phyloP scores from a whole-genome alignment of 208 protist genomes.

The Wallacemonas sp. region DNA sequence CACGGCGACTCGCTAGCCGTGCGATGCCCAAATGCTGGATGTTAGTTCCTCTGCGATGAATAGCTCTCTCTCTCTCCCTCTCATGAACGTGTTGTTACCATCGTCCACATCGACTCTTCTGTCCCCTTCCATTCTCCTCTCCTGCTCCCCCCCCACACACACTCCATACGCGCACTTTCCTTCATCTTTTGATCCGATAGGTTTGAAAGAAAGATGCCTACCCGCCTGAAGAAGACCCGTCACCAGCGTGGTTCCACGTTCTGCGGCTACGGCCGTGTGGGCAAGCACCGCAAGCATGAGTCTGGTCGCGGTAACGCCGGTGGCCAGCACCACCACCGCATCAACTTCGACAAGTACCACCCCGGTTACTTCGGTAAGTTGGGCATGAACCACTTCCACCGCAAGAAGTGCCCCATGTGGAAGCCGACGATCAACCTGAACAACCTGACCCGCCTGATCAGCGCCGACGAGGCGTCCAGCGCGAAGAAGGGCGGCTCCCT shows the following conservation, averaged over 20 bases:
- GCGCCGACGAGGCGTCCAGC: constrained; percentile 82
- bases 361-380: constrained; percentile 99
- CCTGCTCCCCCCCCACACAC: not conserved
- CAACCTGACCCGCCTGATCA: constrained; percentile 98
- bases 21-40: no score
- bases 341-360: constrained; percentile 99
- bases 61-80: no score
- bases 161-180: not conserved
- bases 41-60: no score
- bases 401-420: constrained; percentile 92
- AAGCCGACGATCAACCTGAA: constrained; percentile 99
- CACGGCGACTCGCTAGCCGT: no score
- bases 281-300: constrained; percentile 99
- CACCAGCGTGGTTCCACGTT: constrained; percentile 93
- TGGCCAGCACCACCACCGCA: constrained; percentile 99
- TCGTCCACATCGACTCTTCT: no score
- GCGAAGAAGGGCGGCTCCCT: constrained; percentile 87
- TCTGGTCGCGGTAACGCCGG: constrained; percentile 99
- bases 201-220: constrained; percentile 70
- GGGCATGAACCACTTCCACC: constrained; percentile 99
- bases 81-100: no score
- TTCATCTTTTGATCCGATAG: not conserved
- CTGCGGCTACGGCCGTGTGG: constrained; percentile 92
- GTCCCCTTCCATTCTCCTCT: not conserved
- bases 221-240: constrained; percentile 92